phyloP scores from a whole-genome alignment of 2,329 filamentous ascomycete genomes.

The Neopestalotiopsis sp. region DNA sequence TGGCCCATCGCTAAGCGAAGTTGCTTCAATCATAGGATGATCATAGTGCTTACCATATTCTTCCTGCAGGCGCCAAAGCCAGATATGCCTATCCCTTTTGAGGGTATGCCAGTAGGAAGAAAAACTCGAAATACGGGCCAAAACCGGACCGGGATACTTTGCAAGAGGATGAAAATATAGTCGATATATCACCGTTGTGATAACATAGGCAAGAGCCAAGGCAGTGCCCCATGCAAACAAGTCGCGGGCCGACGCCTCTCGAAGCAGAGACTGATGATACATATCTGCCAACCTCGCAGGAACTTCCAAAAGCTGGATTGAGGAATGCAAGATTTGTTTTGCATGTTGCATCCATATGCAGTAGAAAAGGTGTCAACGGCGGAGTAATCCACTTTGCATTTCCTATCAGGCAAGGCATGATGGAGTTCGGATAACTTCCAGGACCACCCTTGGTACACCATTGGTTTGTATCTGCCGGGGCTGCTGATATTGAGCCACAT shows the following conservation, averaged over 20 bases:
- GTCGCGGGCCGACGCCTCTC: neutral
- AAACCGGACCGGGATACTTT: constrained; percentile 29
- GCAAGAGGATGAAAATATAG: constrained; percentile 29
- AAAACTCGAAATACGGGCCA: constrained; percentile 25
- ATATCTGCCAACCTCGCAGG: neutral
- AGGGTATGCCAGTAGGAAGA: constrained; percentile 25
- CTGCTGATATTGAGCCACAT: neutral
- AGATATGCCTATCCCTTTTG: constrained; percentile 9
- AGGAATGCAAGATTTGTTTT: neutral
- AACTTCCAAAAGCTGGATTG: neutral
- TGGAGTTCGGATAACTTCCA: neutral
- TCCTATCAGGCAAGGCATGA: neutral
- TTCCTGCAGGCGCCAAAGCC: constrained; percentile 13
- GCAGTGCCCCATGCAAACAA: neutral
- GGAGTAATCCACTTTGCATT: neutral
- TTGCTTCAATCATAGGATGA: neutral
- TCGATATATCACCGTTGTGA: constrained; percentile 24
- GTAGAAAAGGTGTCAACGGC: neutral
- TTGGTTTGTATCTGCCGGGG: neutral
- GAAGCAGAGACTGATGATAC: neutral
- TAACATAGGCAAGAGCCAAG: neutral
- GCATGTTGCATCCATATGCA: neutral
- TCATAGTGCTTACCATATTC: constrained; percentile 11
- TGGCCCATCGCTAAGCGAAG: neutral
- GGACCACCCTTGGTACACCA: neutral